Conservation (phyloP, 306 rosid genomes). For the Rubus parviflorus region DNA sequence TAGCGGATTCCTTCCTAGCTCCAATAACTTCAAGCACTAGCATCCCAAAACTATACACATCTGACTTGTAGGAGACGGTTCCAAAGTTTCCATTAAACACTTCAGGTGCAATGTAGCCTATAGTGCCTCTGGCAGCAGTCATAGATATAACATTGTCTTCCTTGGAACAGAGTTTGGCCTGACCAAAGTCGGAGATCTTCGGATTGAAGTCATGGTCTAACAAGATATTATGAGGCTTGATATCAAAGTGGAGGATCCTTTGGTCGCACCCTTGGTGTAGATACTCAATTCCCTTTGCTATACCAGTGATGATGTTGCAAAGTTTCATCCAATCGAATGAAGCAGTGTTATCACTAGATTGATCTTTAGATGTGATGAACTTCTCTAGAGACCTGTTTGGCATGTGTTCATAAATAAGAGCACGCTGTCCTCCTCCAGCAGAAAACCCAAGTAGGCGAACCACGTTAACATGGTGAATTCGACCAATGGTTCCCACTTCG, state of each 20-base stretch:
- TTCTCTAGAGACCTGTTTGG: slow-evolving; percentile 39
- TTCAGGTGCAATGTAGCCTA: slow-evolving; percentile 47
- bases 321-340: slow-evolving; percentile 37
- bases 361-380: slow-evolving; percentile 14
- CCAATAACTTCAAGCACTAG: slow-evolving; percentile 36
- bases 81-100: slow-evolving; percentile 43
- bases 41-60: slow-evolving; percentile 44
- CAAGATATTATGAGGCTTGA: slow-evolving; percentile 44
- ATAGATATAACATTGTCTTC: slow-evolving; percentile 36
- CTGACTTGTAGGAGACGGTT: slow-evolving; percentile 27
- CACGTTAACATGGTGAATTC: slow-evolving; percentile 46
- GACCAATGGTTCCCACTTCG: slow-evolving; percentile 41
- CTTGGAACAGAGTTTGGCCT: slow-evolving; percentile 40
- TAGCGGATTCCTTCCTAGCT: slow-evolving; percentile 19
- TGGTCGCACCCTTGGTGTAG: slow-evolving; percentile 43
- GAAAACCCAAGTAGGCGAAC: slow-evolving; percentile 45
- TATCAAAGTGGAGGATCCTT: slow-evolving; percentile 42
- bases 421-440: slow-evolving; percentile 39
- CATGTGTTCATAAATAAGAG: slow-evolving; percentile 36
- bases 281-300: slow-evolving; percentile 45
- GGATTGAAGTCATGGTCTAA: slow-evolving; percentile 31
- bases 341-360: not conserved
- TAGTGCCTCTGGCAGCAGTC: slow-evolving; percentile 39
- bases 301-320: slow-evolving; percentile 33
- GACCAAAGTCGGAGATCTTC: slow-evolving; percentile 42